Conservation (phyloP, 108 stramenopile genomes). For the Skeletonema tropicum region DNA sequence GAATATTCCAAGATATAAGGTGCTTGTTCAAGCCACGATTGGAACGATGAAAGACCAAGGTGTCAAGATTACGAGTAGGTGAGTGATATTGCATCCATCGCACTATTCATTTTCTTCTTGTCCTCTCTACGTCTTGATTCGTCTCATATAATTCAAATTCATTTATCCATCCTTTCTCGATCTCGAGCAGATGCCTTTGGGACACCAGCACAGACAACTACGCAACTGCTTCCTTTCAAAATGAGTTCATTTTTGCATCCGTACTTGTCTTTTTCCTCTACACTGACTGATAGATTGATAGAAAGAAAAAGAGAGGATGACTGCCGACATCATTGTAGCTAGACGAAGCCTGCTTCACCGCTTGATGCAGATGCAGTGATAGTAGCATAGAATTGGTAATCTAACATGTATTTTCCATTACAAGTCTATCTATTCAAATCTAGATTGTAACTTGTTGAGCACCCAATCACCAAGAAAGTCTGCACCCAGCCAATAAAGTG, state of each 20-base stretch:
- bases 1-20: conserved; percentile 63
- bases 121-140: neutral
- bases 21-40: conserved; percentile 70
- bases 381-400: neutral
- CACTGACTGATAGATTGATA: conserved; percentile 30
- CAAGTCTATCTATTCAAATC: neutral
- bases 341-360: too few species aligned
- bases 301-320: too few species aligned
- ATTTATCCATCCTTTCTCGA: neutral
- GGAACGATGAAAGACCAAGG: conserved; percentile 77
- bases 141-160: neutral
- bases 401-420: neutral
- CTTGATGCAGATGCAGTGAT: too few species aligned
- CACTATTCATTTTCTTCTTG: neutral
- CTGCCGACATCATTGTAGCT: too few species aligned
- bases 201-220: conserved; percentile 77
- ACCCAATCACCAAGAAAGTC: conserved; percentile 55
- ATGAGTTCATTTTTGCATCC: conserved; percentile 49
- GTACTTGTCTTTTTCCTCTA: conserved; percentile 53
- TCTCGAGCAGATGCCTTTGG: conserved; percentile 59
- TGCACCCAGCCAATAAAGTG: conserved; percentile 82
- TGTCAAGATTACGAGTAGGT: conserved; percentile 56
- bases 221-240: conserved; percentile 48
- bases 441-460: conserved; percentile 14
- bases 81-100: neutral